Conservation (phyloP, 768 basidiomycete genomes). For the Cubamyces sp. region DNA sequence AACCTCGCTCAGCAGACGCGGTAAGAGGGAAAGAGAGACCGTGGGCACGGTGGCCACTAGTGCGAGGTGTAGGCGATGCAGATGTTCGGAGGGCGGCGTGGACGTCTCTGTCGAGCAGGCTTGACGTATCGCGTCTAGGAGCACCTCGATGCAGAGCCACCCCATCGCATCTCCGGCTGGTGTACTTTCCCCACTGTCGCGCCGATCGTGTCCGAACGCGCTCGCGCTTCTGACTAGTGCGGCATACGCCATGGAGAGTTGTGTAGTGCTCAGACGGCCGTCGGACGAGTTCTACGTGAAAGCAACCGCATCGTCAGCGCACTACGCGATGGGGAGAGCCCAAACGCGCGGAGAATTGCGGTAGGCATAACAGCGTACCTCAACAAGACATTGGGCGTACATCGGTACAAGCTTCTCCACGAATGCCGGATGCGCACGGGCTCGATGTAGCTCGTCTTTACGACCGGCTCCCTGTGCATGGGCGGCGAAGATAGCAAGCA, state of each 20-base stretch:
- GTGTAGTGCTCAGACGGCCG: slow-evolving; percentile 60
- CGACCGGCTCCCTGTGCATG: slow-evolving; percentile 46
- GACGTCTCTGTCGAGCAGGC: neutral
- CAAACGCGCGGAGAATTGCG: too few relatives aligned
- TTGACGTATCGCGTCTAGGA: slow-evolving; percentile 51
- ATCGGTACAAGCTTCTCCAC: slow-evolving; percentile 69
- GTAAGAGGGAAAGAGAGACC: slow-evolving; percentile 60
- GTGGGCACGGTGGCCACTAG: slow-evolving; percentile 69
- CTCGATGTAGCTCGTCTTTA: slow-evolving; percentile 1
- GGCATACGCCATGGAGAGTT: slow-evolving; percentile 77
- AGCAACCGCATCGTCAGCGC: neutral
- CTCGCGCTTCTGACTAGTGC: slow-evolving; percentile 67
- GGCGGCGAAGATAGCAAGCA: slow-evolving; percentile 73
- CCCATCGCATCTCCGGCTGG: slow-evolving; percentile 49
- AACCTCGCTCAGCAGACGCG: slow-evolving; percentile 56
- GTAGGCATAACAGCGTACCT: slow-evolving; percentile 45
- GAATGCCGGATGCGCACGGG: slow-evolving; percentile 34
- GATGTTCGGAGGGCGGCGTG: slow-evolving; percentile 30
- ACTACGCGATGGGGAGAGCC: neutral
- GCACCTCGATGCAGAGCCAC: slow-evolving; percentile 66
- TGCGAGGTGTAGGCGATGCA: slow-evolving; percentile 63
- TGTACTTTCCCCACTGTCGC: neutral
- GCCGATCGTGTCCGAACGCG: slow-evolving; percentile 37
- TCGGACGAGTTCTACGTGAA: slow-evolving; percentile 61
- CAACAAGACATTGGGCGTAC: slow-evolving; percentile 71